phyloP scores from a whole-genome alignment of 2,329 filamentous ascomycete species.

The Hypocreales sp. region DNA sequence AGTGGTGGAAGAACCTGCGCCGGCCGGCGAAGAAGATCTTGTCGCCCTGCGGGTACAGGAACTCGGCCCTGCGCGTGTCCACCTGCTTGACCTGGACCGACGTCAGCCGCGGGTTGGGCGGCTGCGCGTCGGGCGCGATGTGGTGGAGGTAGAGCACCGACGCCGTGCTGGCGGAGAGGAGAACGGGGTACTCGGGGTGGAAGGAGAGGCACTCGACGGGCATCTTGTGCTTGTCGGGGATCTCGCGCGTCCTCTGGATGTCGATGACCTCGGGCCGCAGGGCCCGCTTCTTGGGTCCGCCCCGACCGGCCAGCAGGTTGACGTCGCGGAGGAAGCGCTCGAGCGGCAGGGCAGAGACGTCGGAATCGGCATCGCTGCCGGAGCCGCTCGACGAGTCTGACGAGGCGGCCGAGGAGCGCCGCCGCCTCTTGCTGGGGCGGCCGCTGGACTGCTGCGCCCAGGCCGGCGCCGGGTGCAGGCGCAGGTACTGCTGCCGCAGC shows the following conservation, averaged over 20 bases:
- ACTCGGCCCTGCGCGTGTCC: constrained; percentile 71
- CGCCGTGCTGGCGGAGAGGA: constrained; percentile 77
- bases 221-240: constrained; percentile 63
- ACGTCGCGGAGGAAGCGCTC: constrained; percentile 67
- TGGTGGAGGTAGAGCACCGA: constrained; percentile 83
- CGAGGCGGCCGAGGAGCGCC: constrained; percentile 35
- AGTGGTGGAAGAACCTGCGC: constrained; percentile 83
- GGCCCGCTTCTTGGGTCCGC: constrained; percentile 45
- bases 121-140: constrained; percentile 58
- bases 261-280: constrained; percentile 78
- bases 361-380: constrained; percentile 41
- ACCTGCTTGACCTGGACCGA: constrained; percentile 76
- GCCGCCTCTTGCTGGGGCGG: constrained; percentile 33
- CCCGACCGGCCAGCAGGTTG: constrained; percentile 43
- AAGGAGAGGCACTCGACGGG: constrained; percentile 74
- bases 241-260: constrained; percentile 78
- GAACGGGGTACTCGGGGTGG: constrained; percentile 75
- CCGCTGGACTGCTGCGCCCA: constrained; percentile 40
- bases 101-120: constrained; percentile 78
- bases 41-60: constrained; percentile 56
- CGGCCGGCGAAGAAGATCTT: constrained; percentile 81
- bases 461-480: constrained; percentile 41
- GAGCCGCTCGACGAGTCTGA: constrained; percentile 32
- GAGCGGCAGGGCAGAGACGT: constrained; percentile 58
- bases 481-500: constrained; percentile 61